A percentile compares a stretch with the other conserved stretches of the same genome.
phyloP scores from a whole-genome alignment of 805 yeast species.

The Ogataea trehalophila region DNA sequence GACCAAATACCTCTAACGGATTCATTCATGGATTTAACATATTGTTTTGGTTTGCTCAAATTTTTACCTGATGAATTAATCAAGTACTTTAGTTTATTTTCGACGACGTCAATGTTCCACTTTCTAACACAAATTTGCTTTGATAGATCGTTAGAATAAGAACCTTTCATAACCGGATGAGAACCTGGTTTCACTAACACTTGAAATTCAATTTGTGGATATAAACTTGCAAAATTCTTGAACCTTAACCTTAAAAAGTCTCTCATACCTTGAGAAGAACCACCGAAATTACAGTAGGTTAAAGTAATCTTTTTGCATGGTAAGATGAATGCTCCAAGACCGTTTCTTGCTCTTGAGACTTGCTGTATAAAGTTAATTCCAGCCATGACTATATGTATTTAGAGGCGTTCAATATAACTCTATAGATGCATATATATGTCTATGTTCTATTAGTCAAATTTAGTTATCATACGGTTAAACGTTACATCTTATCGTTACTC shows the following conservation, averaged over 20 bases:
- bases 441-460: too few relatives aligned
- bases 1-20: conserved; percentile 98
- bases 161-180: conserved; percentile 71
- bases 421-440: too few relatives aligned
- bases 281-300: conserved; percentile 94
- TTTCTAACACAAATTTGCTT: conserved; percentile 69
- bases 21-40: conserved; percentile 74
- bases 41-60: conserved; percentile 59
- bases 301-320: conserved; percentile 74
- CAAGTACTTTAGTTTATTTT: conserved; percentile 58
- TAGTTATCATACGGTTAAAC: too few relatives aligned
- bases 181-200: conserved; percentile 62
- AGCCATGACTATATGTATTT: conserved; percentile 36
- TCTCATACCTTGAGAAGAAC: conserved; percentile 79
- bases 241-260: conserved; percentile 55
- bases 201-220: conserved; percentile 69
- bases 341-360: conserved; percentile 63
- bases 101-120: conserved; percentile 55
- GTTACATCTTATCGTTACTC: background rate
- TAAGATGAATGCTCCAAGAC: conserved; percentile 65
- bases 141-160: conserved; percentile 37
- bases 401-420: background rate
- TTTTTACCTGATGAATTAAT: conserved; percentile 65
- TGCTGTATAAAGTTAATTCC: conserved; percentile 55
- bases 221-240: conserved; percentile 48